A percentile compares a stretch with the other conserved stretches of the same genome.
Conservation (phyloP, 805 yeast species). For the Metschnikowia matae region DNA sequence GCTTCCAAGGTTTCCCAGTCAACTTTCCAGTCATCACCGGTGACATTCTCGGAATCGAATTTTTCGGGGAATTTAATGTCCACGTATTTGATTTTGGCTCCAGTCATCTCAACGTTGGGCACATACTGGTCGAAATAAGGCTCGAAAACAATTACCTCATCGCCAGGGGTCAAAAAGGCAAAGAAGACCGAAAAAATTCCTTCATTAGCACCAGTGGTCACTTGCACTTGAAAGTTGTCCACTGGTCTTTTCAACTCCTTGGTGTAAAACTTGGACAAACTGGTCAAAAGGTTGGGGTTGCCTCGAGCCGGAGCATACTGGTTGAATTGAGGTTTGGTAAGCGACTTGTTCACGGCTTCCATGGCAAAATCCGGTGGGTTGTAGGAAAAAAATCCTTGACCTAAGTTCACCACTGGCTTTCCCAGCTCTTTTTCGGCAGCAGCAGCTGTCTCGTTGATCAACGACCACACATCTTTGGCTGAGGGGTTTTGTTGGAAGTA, state of each 20-base stretch:
- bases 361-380: slow-evolving; percentile 93
- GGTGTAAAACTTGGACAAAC: slow-evolving; percentile 68
- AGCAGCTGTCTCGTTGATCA: slow-evolving; percentile 94
- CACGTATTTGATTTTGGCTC: slow-evolving; percentile 86
- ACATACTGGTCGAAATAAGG: slow-evolving; percentile 98
- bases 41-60: slow-evolving; percentile 55
- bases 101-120: slow-evolving; percentile 88
- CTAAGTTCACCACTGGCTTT: slow-evolving; percentile 80
- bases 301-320: slow-evolving; percentile 94
- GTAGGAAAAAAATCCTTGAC: slow-evolving; percentile 97
- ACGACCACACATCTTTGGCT: slow-evolving; percentile 89
- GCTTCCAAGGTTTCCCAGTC: slow-evolving; percentile 73
- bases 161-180: slow-evolving; percentile 82
- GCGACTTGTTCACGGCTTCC: slow-evolving; percentile 72
- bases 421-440: slow-evolving; percentile 65
- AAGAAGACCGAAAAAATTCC: slow-evolving; percentile 83
- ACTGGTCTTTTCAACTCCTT: slow-evolving; percentile 58
- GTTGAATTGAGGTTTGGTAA: slow-evolving; percentile 69
- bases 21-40: slow-evolving; percentile 84
- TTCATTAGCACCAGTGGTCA: slow-evolving; percentile 97
- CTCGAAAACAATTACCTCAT: slow-evolving; percentile 93
- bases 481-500: slow-evolving; percentile 58
- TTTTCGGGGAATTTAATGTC: slow-evolving; percentile 80
- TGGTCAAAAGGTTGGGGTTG: slow-evolving; percentile 66
- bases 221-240: slow-evolving; percentile 59